Conservation (phyloP, 306 rosid species). For the Luffa aegyptiaca region DNA sequence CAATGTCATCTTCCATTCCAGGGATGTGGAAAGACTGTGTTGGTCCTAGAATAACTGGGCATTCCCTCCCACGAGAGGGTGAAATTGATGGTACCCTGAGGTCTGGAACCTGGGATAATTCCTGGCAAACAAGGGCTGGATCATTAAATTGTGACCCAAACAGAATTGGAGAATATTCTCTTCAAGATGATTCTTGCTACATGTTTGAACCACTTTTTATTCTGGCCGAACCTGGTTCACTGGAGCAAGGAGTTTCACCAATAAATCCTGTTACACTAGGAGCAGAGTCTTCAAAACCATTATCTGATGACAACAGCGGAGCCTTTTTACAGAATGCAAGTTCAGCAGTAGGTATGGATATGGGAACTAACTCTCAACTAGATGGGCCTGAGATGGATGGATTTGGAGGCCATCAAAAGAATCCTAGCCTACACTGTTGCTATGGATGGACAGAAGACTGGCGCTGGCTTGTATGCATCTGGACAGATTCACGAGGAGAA, state of each 20-base stretch:
- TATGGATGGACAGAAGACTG: constrained; percentile 99
- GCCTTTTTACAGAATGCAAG: constrained; percentile 45
- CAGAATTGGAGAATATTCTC: constrained; percentile 60
- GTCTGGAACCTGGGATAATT: constrained; percentile 77
- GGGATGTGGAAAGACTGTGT: constrained; percentile 96
- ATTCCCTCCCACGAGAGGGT: constrained; percentile 88
- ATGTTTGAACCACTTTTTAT: constrained; percentile 97
- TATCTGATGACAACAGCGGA: constrained; percentile 71
- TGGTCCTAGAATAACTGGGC: constrained; percentile 80
- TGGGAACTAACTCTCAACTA: constrained; percentile 52
- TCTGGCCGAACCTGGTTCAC: constrained; percentile 91
- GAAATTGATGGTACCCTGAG: constrained; percentile 93
- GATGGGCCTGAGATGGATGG: constrained; percentile 66
- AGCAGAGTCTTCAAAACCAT: constrained; percentile 63
- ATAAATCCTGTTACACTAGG: constrained; percentile 35
- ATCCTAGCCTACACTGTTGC: constrained; percentile 93
- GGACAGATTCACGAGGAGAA: constrained; percentile 99
- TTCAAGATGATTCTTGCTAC: constrained; percentile 67
- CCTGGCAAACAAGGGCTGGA: constrained; percentile 87
- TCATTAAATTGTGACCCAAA: constrained; percentile 62
- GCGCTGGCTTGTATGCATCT: constrained; percentile 97
- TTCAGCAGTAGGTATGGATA: constrained; percentile 48
- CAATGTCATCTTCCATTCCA: constrained; percentile 71
- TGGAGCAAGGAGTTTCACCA: constrained; percentile 69
- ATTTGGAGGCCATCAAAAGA: constrained; percentile 37